Base-by-base conservation (phyloP, 345 rosid species). In the Populus tremula region DNA sequence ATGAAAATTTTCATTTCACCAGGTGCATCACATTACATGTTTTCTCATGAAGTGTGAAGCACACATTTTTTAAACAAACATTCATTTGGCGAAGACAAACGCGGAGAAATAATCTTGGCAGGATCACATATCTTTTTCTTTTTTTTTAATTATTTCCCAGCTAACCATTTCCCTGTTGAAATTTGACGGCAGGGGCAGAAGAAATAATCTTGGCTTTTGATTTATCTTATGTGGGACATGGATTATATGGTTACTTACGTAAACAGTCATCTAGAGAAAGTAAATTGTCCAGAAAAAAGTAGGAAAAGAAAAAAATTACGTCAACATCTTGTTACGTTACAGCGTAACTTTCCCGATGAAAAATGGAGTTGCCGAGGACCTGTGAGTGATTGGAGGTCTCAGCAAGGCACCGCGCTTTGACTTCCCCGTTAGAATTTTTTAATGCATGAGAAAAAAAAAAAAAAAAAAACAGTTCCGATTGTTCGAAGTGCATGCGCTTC, bases 281-380 rank as follows among this genome's bases (percentile, higher is more conserved):
- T 33, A 4, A 0, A 33, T 33, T 21, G 11, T 56, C 23, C n/a
- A 43, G 0, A 10, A 43, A 0, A 0, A 11, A 43, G 12, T 0
- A 43, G 47, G 47, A 11, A 43, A 20, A 21, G 59, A 20, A 20
- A 5, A 17, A 53, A 53, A 53, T 6, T 8, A 13, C 53, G 53
- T 16, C 20, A 8, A 7, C 61, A 53, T 53, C 61, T 53, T 20
- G 59, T 53, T 53, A 16, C 20, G 63, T 56, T 56, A 10, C 63
- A 0, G 29, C n/a, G 63, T 4, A n/a, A 1, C 63, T 56, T 56
- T n/a, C 5, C 63, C 63, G 23, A 9, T 56, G 7, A n/a, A 20
- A 56, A 20, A n/a, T n/a, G 63, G 27, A 25, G 29, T n/a, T 11
- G 63, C 63, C 4, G 23, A 10, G 23, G 63, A 4, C 29, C 4